Base-by-base conservation (phyloP, 2,329 filamentous ascomycete species). In the Pseudogymnoascus sp. region DNA sequence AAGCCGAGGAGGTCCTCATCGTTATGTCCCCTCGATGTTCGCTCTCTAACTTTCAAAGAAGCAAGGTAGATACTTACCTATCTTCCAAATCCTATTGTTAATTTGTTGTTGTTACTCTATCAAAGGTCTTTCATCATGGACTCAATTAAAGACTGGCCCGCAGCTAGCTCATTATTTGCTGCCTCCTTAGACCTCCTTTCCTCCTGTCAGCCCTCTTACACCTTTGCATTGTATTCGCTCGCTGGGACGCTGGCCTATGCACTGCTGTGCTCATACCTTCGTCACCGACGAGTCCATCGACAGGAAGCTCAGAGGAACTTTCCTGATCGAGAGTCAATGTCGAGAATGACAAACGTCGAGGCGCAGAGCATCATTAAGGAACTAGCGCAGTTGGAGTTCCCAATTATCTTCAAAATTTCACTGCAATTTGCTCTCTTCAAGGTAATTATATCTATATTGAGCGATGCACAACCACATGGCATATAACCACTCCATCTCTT, bases 391-490 rank as follows among this genome's bases (percentile, higher is more conserved):
- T 70, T 79, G 3, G 82, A 85, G 64, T 85, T 85, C 63, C 82
- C 82, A 0, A 76, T 74, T 55, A 74, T 77, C 0, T 77, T 73
- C 59, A 67, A 74, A 10, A 81, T 77, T 57, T 74, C 79, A 1
- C 69, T 83, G 4, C 77, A 82, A 60, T 83, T 85, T 67, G 81
- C 82, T 1, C 72, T 85, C 5, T 83, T 85, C 68, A 79, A 78
- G 71, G 79, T 79, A 61, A 15, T 10, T 19, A 33, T 45, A n/a
- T 39, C n/a, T 15, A 26, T 26, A 37, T 34, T 15, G 18, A 48
- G 39, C 18, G 19, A 41, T 41, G 38, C 10, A 34, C 30, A 34
- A 34, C 10, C 10, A 56, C 26, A 28, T 19, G 26, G 10, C 10
- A 30, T 28, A 30, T 21, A 58, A 13, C 23, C 21, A 37, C 26